Evolutionary conservation across 2,329 filamentous ascomycete genomes (phyloP).

Genomic region (Aspergillus aculeatus): DNA sequence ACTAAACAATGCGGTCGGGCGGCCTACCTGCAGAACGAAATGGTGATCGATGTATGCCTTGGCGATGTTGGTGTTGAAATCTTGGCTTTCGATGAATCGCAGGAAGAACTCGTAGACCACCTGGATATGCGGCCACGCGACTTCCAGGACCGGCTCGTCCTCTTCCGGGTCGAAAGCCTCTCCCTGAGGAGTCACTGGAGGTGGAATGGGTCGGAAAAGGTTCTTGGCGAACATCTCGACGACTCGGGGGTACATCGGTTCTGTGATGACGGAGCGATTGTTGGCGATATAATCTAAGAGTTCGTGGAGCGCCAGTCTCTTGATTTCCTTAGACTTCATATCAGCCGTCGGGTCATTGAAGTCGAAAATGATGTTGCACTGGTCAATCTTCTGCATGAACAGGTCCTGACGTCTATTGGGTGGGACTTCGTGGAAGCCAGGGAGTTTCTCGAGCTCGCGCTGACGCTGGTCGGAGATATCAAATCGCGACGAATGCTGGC

Average conservation of each 20-base stretch:
- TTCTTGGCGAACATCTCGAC: slow-evolving; percentile 99
- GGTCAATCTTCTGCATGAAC: slow-evolving; percentile 99
- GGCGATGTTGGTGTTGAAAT: slow-evolving; percentile 99
- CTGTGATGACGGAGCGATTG: slow-evolving; percentile 96
- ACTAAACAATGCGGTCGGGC: neutral
- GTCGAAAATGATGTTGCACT: slow-evolving; percentile 99
- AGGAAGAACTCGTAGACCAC: slow-evolving; percentile 99
- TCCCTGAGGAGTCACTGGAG: slow-evolving; percentile 94
- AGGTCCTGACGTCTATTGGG: slow-evolving; percentile 92
- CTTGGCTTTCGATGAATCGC: slow-evolving; percentile 97
- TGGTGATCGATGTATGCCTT: slow-evolving; percentile 98
- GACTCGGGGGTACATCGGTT: slow-evolving; percentile 97
- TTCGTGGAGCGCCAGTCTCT: slow-evolving; percentile 91
- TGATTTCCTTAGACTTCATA: slow-evolving; percentile 99
- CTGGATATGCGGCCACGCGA: slow-evolving; percentile 98
- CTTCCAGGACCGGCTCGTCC: slow-evolving; percentile 95
- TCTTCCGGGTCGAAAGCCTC: slow-evolving; percentile 98
- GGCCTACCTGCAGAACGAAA: slow-evolving; percentile 75
- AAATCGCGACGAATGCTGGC: slow-evolving; percentile 96
- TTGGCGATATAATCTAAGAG: slow-evolving; percentile 97
- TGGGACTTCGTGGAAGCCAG: slow-evolving; percentile 95
- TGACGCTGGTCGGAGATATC: slow-evolving; percentile 89
- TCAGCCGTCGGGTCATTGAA: slow-evolving; percentile 98
- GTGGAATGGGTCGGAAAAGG: slow-evolving; percentile 92
- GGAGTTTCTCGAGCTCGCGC: slow-evolving; percentile 92